A percentile compares a stretch with the other conserved stretches of the same genome.
phyloP scores from a whole-genome alignment of 75 land plant genomes.

The Ceratopteris richardii region DNA sequence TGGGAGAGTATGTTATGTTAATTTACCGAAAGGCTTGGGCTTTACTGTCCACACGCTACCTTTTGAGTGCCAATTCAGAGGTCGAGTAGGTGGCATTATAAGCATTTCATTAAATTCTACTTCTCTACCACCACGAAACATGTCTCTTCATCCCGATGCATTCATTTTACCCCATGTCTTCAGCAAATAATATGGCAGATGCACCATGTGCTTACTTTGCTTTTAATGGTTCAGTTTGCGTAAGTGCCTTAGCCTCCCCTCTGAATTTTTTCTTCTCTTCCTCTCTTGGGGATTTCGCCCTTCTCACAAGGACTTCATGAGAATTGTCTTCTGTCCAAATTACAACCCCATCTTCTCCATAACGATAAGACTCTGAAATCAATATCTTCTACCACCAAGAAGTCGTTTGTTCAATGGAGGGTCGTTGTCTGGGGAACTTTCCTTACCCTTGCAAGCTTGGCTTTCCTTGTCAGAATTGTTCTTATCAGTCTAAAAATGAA shows the following conservation, averaged over 20 bases:
- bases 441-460: background rate
- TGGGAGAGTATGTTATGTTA: background rate
- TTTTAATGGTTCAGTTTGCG: background rate
- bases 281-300: background rate
- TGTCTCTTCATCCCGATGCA: no score
- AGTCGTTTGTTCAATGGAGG: background rate
- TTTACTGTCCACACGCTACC: background rate
- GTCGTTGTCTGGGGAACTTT: background rate
- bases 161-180: no score
- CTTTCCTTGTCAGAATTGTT: slow-evolving; percentile 23
- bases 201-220: background rate
- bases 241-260: background rate
- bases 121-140: no score
- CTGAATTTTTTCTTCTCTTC: background rate
- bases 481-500: slow-evolving; percentile 26
- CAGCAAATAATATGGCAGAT: no score
- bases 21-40: background rate
- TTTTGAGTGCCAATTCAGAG: background rate
- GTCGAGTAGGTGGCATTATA: background rate
- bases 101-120: no score
- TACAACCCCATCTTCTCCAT: no score
- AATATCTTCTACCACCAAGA: no score
- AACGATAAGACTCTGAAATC: background rate
- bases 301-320: no score
- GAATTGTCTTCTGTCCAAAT: background rate